Conservation (phyloP, 306 rosid species). For the Pterocarpus macrocarpus region DNA sequence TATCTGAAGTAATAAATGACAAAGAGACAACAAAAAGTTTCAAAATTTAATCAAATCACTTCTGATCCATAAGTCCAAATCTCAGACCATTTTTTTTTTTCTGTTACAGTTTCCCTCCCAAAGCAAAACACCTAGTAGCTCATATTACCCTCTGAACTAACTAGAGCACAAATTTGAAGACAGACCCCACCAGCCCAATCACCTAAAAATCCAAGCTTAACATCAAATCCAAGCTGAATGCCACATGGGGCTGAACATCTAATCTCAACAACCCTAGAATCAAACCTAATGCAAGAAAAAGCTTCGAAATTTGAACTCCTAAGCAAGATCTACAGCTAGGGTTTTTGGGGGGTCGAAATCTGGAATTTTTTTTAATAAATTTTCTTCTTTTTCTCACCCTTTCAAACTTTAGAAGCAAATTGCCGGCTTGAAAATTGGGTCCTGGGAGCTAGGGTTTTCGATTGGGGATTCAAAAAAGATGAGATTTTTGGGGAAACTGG, state of each 20-base stretch:
- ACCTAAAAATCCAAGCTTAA: conserved; percentile 41
- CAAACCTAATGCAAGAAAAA: conserved; percentile 59
- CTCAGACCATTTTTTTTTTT: conserved; percentile 10
- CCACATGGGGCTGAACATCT: conserved; percentile 31
- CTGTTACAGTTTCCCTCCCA: conserved; percentile 28
- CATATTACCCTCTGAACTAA: conserved; percentile 48
- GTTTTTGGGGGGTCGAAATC: conserved; percentile 62
- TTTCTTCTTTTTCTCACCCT: conserved; percentile 21
- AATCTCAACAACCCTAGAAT: conserved; percentile 41
- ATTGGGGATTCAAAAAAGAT: conserved; percentile 44
- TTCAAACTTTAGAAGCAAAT: conserved; percentile 46
- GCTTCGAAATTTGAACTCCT: conserved; percentile 51
- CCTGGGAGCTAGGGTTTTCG: conserved; percentile 61
- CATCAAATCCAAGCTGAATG: conserved; percentile 49
- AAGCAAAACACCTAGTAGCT: conserved; percentile 50
- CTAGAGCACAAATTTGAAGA: conserved; percentile 34
- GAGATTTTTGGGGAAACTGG: conserved; percentile 29
- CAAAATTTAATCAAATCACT: conserved; percentile 36
- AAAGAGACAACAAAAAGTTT: conserved; percentile 14
- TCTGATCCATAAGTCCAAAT: conserved; percentile 40
- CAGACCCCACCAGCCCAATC: conserved; percentile 43
- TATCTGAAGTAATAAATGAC: conserved; percentile 38
- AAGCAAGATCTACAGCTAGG: conserved; percentile 74
- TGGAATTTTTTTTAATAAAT: neutral
- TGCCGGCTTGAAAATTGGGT: conserved; percentile 43